These are phyloP conservation scores for Phragmites australis DNA, from an alignment of 176 grass and related monocot species.

Conservation along the genomic window DNA sequence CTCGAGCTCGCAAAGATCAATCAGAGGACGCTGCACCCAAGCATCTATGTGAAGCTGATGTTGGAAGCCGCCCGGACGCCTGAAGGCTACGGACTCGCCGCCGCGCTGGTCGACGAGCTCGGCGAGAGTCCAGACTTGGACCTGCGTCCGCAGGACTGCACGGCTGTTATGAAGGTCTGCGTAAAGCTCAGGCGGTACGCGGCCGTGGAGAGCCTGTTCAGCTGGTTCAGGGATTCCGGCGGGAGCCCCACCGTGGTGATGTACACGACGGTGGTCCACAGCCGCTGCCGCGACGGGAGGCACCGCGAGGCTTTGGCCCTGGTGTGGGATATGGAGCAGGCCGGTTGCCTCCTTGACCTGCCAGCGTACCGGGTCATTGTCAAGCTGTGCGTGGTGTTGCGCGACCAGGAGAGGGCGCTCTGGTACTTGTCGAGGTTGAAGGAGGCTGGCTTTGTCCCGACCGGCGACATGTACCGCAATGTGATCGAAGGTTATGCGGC, in stretches of 20 bases:
- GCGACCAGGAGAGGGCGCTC: slow-evolving; percentile 60
- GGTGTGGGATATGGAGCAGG: slow-evolving; percentile 85
- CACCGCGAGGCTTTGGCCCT: slow-evolving; percentile 69
- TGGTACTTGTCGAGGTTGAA: slow-evolving; percentile 70
- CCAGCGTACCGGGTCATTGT: slow-evolving; percentile 79
- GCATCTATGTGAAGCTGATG: slow-evolving; percentile 69
- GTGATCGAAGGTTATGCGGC: slow-evolving; percentile 59
- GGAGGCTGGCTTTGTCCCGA: slow-evolving; percentile 70
- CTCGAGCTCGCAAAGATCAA: slow-evolving; percentile 60
- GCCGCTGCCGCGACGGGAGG: slow-evolving; percentile 53
- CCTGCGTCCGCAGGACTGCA: slow-evolving; percentile 61
- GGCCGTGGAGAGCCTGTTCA: slow-evolving; percentile 68
- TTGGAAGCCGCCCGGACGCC: slow-evolving; percentile 53
- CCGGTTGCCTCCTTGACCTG: slow-evolving; percentile 65
- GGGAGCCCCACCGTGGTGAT: slow-evolving; percentile 60
- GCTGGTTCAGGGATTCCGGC: slow-evolving; percentile 56
- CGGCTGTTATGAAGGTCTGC: slow-evolving; percentile 84
- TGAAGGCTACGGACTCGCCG: slow-evolving; percentile 66
- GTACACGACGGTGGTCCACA: slow-evolving; percentile 85
- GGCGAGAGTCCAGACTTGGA: slow-evolving; percentile 58
- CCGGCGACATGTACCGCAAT: slow-evolving; percentile 58
- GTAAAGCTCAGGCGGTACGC: slow-evolving; percentile 62
- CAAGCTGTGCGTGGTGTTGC: slow-evolving; percentile 57
- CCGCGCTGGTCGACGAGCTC: slow-evolving; percentile 58
- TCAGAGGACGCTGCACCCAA: slow-evolving; percentile 51